A percentile compares a stretch with the other conserved stretches of the same genome.
These are phyloP conservation scores for Musa acuminata DNA, from an alignment of 176 grass and related monocot genomes.

Conservation along the genomic window DNA sequence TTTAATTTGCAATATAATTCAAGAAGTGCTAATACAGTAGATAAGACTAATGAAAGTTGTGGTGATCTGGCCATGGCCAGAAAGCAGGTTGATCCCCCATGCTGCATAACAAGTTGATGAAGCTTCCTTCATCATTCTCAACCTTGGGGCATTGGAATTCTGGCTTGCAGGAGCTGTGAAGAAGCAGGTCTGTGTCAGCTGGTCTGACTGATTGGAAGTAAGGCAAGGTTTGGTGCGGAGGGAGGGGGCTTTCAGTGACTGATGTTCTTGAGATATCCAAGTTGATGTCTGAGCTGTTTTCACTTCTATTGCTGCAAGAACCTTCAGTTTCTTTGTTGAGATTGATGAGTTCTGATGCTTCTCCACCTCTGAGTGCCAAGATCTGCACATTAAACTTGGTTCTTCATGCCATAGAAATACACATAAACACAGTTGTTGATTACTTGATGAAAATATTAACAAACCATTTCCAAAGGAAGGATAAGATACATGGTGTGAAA, in stretches of 20 bases:
- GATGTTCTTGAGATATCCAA: constrained; percentile 35
- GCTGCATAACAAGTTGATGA: constrained; percentile 33
- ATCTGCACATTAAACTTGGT: constrained; percentile 6
- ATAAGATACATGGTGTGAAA: background rate
- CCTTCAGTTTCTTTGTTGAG: constrained; percentile 24
- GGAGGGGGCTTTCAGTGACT: constrained; percentile 13
- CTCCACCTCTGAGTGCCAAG: constrained; percentile 12
- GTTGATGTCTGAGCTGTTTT: constrained; percentile 24
- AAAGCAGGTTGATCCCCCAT: constrained; percentile 30
- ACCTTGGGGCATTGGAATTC: constrained; percentile 28
- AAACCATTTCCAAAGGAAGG: background rate
- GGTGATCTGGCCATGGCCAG: constrained; percentile 43
- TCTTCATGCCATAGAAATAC: background rate
- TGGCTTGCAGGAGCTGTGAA: constrained; percentile 31
- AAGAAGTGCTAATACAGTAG: constrained; percentile 20
- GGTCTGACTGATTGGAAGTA: constrained; percentile 22
- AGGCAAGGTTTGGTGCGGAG: constrained; percentile 25
- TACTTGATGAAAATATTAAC: too few relatives aligned
- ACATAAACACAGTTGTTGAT: too few relatives aligned
- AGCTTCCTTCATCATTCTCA: constrained; percentile 26
- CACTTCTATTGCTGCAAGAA: constrained; percentile 24
- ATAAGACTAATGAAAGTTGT: constrained; percentile 27
- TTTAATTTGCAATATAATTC: constrained; percentile 14
- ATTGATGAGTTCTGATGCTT: constrained; percentile 21
- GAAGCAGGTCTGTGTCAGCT: constrained; percentile 24